These are phyloP conservation scores for Trichoderma citrinoviride DNA, from an alignment of 2,329 filamentous ascomycete species.

Conservation along the genomic window DNA sequence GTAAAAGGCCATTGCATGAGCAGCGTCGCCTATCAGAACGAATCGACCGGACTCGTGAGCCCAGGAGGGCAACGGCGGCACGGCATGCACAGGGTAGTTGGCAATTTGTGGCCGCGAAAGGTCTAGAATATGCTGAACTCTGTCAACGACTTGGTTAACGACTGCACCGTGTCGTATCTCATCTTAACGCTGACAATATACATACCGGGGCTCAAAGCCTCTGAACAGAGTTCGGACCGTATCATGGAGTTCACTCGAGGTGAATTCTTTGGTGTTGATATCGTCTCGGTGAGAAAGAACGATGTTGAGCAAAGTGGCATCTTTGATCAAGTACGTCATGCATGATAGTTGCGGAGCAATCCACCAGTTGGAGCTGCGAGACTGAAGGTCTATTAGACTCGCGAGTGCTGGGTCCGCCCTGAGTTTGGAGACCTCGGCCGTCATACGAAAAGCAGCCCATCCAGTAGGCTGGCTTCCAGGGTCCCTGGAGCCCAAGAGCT, in stretches of 20 bases:
- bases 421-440: constrained; percentile 39
- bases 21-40: constrained; percentile 23
- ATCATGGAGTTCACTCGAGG: constrained; percentile 10
- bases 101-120: constrained; percentile 20
- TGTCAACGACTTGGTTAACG: neutral
- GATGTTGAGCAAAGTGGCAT: constrained; percentile 43
- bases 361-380: constrained; percentile 29
- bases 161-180: neutral
- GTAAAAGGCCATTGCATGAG: constrained; percentile 27
- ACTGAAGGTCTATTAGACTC: constrained; percentile 35
- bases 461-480: constrained; percentile 31
- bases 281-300: constrained; percentile 42
- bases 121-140: constrained; percentile 21
- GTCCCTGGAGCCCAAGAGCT: constrained; percentile 22
- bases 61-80: constrained; percentile 24
- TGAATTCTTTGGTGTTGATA: constrained; percentile 22
- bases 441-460: constrained; percentile 42
- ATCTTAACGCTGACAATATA: neutral
- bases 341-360: constrained; percentile 42
- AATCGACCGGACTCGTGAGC: constrained; percentile 22
- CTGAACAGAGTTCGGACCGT: constrained; percentile 14
- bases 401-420: constrained; percentile 34
- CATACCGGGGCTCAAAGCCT: constrained; percentile 20
- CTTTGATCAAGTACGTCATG: constrained; percentile 44
- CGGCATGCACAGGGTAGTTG: constrained; percentile 24